Evolutionary conservation across 345 rosid genomes (phyloP), one percentile per base, ranked within the genome.

Genomic region (Ricinus communis): DNA sequence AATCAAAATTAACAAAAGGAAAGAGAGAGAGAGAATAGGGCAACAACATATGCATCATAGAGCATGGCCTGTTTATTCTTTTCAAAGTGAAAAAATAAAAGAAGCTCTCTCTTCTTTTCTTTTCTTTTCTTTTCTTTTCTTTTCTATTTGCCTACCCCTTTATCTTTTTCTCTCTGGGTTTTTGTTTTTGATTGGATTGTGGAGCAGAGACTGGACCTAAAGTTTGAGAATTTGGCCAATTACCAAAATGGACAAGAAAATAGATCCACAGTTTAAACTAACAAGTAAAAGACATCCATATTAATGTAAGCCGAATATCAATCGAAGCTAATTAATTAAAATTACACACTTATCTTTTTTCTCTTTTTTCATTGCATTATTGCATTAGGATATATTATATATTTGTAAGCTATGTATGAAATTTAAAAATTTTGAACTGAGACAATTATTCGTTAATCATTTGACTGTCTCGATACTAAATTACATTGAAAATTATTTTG

Each of bases 171-270:
- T 67, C 14, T 33, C 43, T 49, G 19, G 36, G 24, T 64, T 49
- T 53, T 43, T 49, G 19, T 5, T 53, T 47, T 59, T 73, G 36
- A 25, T 46, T 70, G 33, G 41, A 21, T 9, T 57, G 66, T 15
- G 72, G 59, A 70, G 47, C 43, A 24, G 69, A 63, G 68, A 56
- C 47, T 21, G 49, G 16, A 72, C 71, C 76, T 40, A 78, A 80
- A 80, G 80, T 24, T 67, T 36, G 63, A 45, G 21, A 62, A 75
- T n/a, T 49, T 30, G 49, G 75, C 62, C 54, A 71, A 52, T 71
- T 52, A 66, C 72, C 65, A 7, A 55, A 73, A 72, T 66, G 43
- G 74, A 53, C 9, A 69, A 74, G 71, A 16, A 41, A 4, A 14
- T 31, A 49, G 8, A 49, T 49, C n/a, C 22, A 49, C 18, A 49